phyloP scores from a whole-genome alignment of 345 rosid species.

The Fremontodendron californicum region DNA sequence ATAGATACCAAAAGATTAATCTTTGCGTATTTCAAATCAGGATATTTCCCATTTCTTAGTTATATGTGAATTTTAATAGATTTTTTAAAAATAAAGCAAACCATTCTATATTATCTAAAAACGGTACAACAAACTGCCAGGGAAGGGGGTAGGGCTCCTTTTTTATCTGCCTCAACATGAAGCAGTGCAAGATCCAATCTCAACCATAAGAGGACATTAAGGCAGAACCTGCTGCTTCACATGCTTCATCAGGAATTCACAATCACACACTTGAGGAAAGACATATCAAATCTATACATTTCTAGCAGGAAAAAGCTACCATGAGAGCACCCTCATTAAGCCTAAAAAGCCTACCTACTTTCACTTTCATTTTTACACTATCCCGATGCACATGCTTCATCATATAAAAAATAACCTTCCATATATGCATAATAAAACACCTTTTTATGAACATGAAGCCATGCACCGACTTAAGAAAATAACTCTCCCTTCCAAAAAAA shows the following conservation, averaged over 20 bases:
- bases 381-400: neutral
- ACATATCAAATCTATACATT: slow-evolving; percentile 1
- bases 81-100: neutral
- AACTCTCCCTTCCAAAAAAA: neutral
- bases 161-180: neutral
- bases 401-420: neutral
- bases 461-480: neutral
- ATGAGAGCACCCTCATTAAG: neutral
- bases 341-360: neutral
- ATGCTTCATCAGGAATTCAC: neutral
- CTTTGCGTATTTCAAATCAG: neutral
- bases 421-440: neutral
- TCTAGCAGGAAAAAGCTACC: neutral
- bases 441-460: neutral
- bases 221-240: neutral
- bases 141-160: neutral
- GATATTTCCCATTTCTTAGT: neutral
- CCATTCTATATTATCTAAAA: neutral
- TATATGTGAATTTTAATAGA: too few species aligned
- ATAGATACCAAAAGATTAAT: neutral
- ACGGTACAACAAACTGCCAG: neutral
- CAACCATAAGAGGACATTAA: neutral
- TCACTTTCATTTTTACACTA: neutral
- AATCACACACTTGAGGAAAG: neutral
- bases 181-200: neutral